These are phyloP conservation scores for Neofusicoccum umdonicola DNA, from an alignment of 2,329 filamentous ascomycete species.

Conservation along the genomic window DNA sequence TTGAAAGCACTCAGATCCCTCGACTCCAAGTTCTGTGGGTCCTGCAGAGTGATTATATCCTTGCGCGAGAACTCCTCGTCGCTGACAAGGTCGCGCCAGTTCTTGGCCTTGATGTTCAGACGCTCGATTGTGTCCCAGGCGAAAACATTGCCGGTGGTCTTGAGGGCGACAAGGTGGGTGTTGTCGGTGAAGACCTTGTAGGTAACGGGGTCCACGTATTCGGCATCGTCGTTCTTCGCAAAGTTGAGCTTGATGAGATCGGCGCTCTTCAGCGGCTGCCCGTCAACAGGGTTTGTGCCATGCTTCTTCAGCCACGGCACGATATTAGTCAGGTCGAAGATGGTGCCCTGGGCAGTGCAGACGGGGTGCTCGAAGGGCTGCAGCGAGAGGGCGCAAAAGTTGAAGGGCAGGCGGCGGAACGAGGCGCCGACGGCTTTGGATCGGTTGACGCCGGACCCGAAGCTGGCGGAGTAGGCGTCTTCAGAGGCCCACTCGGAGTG, in stretches of 20 bases:
- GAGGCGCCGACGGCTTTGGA: conserved; percentile 56
- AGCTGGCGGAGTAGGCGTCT: conserved; percentile 82
- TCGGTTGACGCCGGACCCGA: conserved; percentile 63
- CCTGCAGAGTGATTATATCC: conserved; percentile 94
- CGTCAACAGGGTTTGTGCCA: conserved; percentile 86
- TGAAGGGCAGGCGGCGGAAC: conserved; percentile 92
- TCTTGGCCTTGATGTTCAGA: conserved; percentile 94
- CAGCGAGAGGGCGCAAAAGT: conserved; percentile 93
- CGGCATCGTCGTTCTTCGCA: conserved; percentile 83
- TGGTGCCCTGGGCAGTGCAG: conserved; percentile 80
- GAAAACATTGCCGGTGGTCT: conserved; percentile 89
- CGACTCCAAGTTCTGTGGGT: conserved; percentile 83
- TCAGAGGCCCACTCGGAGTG: conserved; percentile 96
- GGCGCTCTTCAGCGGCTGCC: conserved; percentile 70
- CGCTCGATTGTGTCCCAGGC: conserved; percentile 92
- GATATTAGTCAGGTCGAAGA: conserved; percentile 95
- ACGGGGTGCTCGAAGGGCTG: conserved; percentile 95
- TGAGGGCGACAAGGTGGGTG: conserved; percentile 89
- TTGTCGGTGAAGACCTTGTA: conserved; percentile 98
- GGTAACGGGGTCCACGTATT: conserved; percentile 93
- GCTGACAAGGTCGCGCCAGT: conserved; percentile 87
- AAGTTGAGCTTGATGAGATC: conserved; percentile 92
- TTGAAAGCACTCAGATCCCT: conserved; percentile 86
- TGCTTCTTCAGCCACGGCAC: conserved; percentile 92
- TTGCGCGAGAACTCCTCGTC: conserved; percentile 83